Evolutionary conservation across 495 filamentous ascomycete genomes (phyloP).

Genomic region (Daldinia loculata): DNA sequence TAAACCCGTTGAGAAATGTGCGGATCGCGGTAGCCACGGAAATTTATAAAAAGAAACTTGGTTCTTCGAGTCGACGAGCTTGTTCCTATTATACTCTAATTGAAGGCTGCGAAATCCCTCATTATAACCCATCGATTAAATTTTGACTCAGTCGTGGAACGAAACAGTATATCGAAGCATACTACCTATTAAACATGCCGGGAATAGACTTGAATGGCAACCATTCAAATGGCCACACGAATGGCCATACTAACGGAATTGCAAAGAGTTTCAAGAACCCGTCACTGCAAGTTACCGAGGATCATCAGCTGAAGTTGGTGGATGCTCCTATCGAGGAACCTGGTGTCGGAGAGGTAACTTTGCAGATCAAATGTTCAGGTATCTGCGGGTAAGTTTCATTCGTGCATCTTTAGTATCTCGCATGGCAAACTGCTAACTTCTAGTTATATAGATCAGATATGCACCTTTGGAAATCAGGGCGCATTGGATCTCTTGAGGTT

Average conservation of each 20-base stretch:
- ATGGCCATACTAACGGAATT: conserved; percentile 35
- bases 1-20: conserved; percentile 23
- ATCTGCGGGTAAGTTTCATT: conserved; percentile 51
- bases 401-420: neutral
- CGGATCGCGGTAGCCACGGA: conserved; percentile 1
- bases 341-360: conserved; percentile 55
- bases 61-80: neutral
- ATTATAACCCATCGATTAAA: neutral
- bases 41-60: conserved; percentile 26
- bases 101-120: conserved; percentile 9
- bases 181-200: conserved; percentile 24
- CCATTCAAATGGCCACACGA: conserved; percentile 22
- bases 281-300: conserved; percentile 64
- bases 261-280: conserved; percentile 53
- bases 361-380: conserved; percentile 63
- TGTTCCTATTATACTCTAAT: neutral
- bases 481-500: conserved; percentile 56
- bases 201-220: conserved; percentile 7
- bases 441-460: conserved; percentile 45
- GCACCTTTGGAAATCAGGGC: conserved; percentile 58
- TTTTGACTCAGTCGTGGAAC: conserved; percentile 5
- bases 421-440: conserved; percentile 9
- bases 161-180: conserved; percentile 8
- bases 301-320: conserved; percentile 60
- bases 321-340: conserved; percentile 62